These are phyloP conservation scores for Exserohilum rostratum DNA, from an alignment of 2,329 filamentous ascomycete species.

Conservation along the genomic window DNA sequence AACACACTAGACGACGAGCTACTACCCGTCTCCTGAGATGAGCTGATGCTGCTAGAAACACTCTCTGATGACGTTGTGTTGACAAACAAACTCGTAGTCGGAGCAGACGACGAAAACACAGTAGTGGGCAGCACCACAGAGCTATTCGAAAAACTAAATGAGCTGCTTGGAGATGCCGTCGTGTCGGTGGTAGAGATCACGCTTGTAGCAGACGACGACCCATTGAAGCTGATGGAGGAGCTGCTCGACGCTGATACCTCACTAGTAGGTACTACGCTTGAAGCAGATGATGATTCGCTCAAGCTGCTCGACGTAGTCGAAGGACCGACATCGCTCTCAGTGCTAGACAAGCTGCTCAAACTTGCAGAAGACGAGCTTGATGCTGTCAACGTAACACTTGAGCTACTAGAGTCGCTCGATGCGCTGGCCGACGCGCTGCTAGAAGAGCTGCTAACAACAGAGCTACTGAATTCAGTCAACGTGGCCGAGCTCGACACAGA, in stretches of 20 bases:
- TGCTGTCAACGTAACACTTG: not conserved
- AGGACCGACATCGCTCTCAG: not conserved
- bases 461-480: not conserved
- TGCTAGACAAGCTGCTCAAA: not conserved
- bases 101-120: not conserved
- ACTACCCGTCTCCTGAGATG: not conserved
- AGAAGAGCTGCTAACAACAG: not conserved
- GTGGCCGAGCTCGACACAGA: not conserved
- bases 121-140: not conserved
- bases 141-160: not conserved
- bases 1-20: not conserved
- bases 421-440: not conserved
- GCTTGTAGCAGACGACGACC: not conserved
- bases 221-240: not conserved
- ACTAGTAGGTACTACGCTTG: not conserved
- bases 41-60: not conserved
- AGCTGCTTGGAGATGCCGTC: not conserved
- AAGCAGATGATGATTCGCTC: not conserved
- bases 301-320: constrained; percentile 1
- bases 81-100: not conserved
- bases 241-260: not conserved
- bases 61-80: not conserved
- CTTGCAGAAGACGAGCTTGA: not conserved
- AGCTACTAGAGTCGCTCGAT: not conserved
- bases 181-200: not conserved